phyloP scores from a whole-genome alignment of 805 yeast genomes.

The Teunomyces tritomae region DNA sequence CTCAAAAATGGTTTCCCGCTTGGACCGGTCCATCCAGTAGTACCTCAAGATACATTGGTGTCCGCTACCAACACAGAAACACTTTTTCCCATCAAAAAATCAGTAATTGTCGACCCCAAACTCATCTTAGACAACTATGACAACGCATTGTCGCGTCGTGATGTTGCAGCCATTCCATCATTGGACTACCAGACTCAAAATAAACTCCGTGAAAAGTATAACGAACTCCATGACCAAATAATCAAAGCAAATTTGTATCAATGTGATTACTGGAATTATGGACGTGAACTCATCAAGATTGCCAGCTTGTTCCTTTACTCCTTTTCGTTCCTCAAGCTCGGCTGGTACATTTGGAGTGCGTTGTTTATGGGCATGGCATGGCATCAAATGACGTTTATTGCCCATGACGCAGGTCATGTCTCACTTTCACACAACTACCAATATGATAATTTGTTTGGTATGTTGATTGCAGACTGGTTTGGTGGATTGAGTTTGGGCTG shows the following conservation, averaged over 20 bases:
- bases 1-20: conserved; percentile 38
- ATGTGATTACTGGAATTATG: conserved; percentile 72
- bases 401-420: conserved; percentile 88
- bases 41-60: conserved; percentile 48
- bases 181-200: conserved; percentile 69
- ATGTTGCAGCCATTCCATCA: conserved; percentile 56
- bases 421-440: conserved; percentile 79
- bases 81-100: conserved; percentile 31
- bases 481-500: conserved; percentile 92
- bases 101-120: conserved; percentile 3
- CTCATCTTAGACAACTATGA: conserved; percentile 57
- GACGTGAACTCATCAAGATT: conserved; percentile 65
- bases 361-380: conserved; percentile 69
- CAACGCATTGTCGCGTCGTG: conserved; percentile 51
- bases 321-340: conserved; percentile 45
- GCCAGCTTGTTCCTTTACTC: conserved; percentile 49
- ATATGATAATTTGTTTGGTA: conserved; percentile 71
- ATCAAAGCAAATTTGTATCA: conserved; percentile 61
- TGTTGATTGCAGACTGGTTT: conserved; percentile 67
- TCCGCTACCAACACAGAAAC: conserved; percentile 32
- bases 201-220: conserved; percentile 53
- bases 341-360: conserved; percentile 56
- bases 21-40: conserved; percentile 46
- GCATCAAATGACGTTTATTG: conserved; percentile 88
- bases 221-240: conserved; percentile 54